phyloP scores from a whole-genome alignment of 140 eudicot genomes.

The Erigeron philadelphicus region DNA sequence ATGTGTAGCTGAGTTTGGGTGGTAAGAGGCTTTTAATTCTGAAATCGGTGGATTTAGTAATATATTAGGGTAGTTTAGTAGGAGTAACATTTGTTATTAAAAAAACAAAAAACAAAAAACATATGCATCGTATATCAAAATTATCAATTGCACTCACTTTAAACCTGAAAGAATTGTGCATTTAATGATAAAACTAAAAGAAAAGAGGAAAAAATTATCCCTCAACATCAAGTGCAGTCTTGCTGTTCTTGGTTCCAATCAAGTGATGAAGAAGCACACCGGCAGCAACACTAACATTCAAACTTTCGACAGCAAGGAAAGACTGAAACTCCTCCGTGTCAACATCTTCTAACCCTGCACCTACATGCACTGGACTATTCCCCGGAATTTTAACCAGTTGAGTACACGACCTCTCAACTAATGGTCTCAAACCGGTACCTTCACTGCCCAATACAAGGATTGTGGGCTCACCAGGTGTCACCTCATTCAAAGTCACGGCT shows the following conservation, averaged over 20 bases:
- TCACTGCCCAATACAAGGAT: constrained; percentile 90
- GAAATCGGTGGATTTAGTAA: too few relatives aligned
- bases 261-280: constrained; percentile 94
- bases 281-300: constrained; percentile 97
- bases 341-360: constrained; percentile 44
- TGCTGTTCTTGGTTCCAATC: constrained; percentile 38
- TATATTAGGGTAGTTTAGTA: too few relatives aligned
- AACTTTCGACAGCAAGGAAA: constrained; percentile 90
- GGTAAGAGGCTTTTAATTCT: too few relatives aligned
- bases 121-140: not conserved
- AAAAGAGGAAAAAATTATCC: not conserved
- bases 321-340: constrained; percentile 50
- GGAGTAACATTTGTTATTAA: too few relatives aligned
- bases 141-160: constrained; percentile 11
- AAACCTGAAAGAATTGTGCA: constrained; percentile 1
- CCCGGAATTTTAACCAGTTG: constrained; percentile 70
- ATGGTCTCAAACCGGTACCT: constrained; percentile 89
- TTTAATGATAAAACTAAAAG: not conserved
- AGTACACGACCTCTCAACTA: constrained; percentile 88
- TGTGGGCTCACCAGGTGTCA: constrained; percentile 63
- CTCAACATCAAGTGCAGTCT: constrained; percentile 16
- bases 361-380: constrained; percentile 48
- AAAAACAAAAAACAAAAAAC: not conserved
- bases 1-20: too few relatives aligned
- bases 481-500: constrained; percentile 58